These are phyloP conservation scores for Suillus placidus DNA, from an alignment of 768 basidiomycete genomes.

Conservation along the genomic window DNA sequence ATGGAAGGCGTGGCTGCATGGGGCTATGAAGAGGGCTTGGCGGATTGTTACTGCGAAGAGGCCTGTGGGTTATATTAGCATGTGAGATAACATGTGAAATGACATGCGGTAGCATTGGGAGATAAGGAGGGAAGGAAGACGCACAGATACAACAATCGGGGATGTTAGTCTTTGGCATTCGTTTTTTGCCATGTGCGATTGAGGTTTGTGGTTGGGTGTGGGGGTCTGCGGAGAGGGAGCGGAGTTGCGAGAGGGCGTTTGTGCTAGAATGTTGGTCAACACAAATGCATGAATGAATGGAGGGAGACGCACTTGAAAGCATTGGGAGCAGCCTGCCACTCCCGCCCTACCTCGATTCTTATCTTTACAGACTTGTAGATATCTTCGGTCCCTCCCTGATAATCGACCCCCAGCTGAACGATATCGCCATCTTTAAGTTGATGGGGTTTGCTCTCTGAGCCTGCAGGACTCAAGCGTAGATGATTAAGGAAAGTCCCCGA, in stretches of 20 bases:
- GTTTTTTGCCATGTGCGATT: slow-evolving; percentile 24
- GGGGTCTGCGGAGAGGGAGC: slow-evolving; percentile 56
- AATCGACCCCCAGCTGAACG: slow-evolving; percentile 94
- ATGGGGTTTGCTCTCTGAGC: slow-evolving; percentile 75
- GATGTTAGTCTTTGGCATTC: slow-evolving; percentile 45
- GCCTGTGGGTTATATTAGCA: slow-evolving; percentile 36
- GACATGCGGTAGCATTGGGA: background rate
- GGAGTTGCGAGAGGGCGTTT: slow-evolving; percentile 80
- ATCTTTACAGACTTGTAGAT: slow-evolving; percentile 99
- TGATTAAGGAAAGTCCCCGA: slow-evolving; percentile 97
- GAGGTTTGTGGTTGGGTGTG: slow-evolving; percentile 17
- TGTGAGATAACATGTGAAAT: slow-evolving; percentile 13
- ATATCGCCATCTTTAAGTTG: slow-evolving; percentile 92
- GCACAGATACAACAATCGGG: slow-evolving; percentile 94
- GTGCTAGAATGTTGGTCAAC: slow-evolving; percentile 46
- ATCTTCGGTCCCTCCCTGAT: slow-evolving; percentile 96
- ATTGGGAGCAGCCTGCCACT: slow-evolving; percentile 87
- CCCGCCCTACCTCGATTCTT: slow-evolving; percentile 83
- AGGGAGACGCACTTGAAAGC: slow-evolving; percentile 69
- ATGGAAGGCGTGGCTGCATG: slow-evolving; percentile 95
- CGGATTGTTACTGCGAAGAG: slow-evolving; percentile 89
- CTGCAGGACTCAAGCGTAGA: slow-evolving; percentile 80
- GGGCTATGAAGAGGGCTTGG: slow-evolving; percentile 96
- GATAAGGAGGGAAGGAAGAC: slow-evolving; percentile 30
- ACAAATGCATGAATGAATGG: background rate